Evolutionary conservation across 1,139 yeast genomes (phyloP), one percentile per base, ranked within the genome.

Genomic region (Pichia kudriavzevii): DNA sequence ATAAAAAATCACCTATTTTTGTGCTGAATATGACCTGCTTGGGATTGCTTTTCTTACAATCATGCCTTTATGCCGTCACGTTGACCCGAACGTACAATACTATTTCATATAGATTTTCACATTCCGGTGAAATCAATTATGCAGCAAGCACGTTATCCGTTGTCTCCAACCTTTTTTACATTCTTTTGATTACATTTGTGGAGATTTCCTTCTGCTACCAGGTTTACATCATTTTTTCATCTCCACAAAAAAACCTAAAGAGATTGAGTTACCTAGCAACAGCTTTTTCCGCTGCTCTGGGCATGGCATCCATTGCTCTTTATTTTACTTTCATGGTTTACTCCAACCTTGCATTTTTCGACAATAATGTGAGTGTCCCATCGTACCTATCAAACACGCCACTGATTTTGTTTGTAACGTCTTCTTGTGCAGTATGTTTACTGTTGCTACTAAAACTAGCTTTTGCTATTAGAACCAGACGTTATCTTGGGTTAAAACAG

Each of bases 401-500:
- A 3, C 59, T 66, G 6, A 74, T 83, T 33, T 50, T 83, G 28
- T 80, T 85, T 47, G 75, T 88, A 0, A 69, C 72, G 0, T 78
- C 94, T 1, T 70, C 87, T 14, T 68, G 74, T 43, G 53, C 79
- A 19, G 75, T 76, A 63, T 72, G 83, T 26, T 41, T 72, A 1
- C 59, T 83, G 22, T 64, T 88, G 29, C 56, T 76, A 4, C 51
- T 63, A 11, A 91, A 88, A 55, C 65, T 91, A 35, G 54, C 67
- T 11, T 43, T 71, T 36, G 94, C 95, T 1, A 71, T 84, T 22
- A 67, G 75, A 42, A 69, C 82, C 3, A 72, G 97, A 55, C 67
- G 87, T 39, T 71, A 63, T 44, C 59, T 87, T 38, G 98, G 98
- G 0, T 61, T 85, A 39, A 75, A 69, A 47, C 94, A 84, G 52